phyloP scores from a whole-genome alignment of 805 yeast genomes.

The Candida tibetensis region DNA sequence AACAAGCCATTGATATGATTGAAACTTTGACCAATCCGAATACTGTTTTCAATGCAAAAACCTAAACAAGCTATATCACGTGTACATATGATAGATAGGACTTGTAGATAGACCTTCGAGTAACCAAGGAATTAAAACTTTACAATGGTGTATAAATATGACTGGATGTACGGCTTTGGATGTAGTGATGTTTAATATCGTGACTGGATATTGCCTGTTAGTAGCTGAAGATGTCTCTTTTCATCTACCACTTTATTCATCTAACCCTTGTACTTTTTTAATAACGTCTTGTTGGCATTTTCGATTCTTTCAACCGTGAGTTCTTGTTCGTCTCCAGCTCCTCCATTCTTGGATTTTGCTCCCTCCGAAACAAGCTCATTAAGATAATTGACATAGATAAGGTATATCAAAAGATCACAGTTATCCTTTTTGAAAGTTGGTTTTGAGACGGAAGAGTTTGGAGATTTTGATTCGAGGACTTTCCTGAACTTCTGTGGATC shows the following conservation, averaged over 20 bases:
- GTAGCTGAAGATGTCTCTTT: too few species aligned
- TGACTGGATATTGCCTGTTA: too few species aligned
- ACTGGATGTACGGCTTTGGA: too few species aligned
- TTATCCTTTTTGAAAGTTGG: conserved; percentile 33
- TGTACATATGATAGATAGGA: neutral
- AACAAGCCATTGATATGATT: conserved; percentile 68
- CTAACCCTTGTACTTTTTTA: conserved; percentile 38
- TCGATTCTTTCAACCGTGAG: conserved; percentile 39
- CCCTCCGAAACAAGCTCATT: conserved; percentile 41
- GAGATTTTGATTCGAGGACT: conserved; percentile 16
- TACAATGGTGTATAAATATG: too few species aligned
- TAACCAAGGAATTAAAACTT: too few species aligned
- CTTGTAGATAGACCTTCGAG: too few species aligned
- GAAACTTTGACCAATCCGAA: conserved; percentile 38
- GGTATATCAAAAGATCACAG: conserved; percentile 42
- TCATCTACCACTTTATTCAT: neutral
- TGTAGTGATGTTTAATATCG: too few species aligned
- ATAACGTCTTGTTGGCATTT: conserved; percentile 28
- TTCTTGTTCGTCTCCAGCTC: conserved; percentile 33
- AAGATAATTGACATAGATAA: conserved; percentile 48
- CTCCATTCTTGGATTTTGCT: conserved; percentile 32
- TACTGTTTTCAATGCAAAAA: conserved; percentile 9
- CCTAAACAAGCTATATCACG: neutral
- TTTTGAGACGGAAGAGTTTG: conserved; percentile 2
- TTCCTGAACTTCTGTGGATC: conserved; percentile 18